Evolutionary conservation across 495 filamentous ascomycete genomes (phyloP), one percentile per base, ranked within the genome.

Genomic region (Jackrogersella minutella): DNA sequence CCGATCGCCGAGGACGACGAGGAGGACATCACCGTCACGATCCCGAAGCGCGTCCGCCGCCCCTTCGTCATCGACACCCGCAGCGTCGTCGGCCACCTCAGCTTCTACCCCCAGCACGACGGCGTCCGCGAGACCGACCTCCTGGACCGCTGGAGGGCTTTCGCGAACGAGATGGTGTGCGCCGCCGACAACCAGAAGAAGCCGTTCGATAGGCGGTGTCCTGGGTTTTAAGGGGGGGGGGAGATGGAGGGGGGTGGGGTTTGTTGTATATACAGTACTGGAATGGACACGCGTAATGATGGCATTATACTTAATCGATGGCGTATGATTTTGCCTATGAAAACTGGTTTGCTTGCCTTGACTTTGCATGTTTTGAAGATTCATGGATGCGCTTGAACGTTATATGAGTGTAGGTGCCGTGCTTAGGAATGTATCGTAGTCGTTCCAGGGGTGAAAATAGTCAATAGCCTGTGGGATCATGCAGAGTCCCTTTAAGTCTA

Each of bases 31-130:
- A 74, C 72, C 40, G 63, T 64, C 2, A 70, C 60, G 50, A 66
- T 68, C 34, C 74, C 74, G 22, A 40, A 33, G 51, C 68, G 66
- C 0, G 33, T 60, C 14, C 54, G 61, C 21, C 66, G 74, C 44
- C 72, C 76, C 47, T 74, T 82, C 26, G 76, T 80, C 9, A 81
- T 86, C 39, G 84, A 87, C 72, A 82, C 83, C 0, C 81, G 82
- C 22, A 79, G 78, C 4, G 68, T 87, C 34, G 84, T 77, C 16
- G 78, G 78, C 16, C 84, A 86, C 73, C 83, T 82, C 37, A 78
- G 79, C 39, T 78, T 79, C 30, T 72, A 55, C 8, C 71, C 76
- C 14, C 78, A 80, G 66, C 64, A 71, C 44, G 69, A 73, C 4
- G 82, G 80, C 7, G 64, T 86, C 13, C 79, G 77, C n/a, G 58